Percentiles rank a stretch among this genome's conserved stretches.
These are phyloP conservation scores for Magnaporthiopsis rhizophila DNA, from an alignment of 2,329 filamentous ascomycete species.

Conservation along the genomic window DNA sequence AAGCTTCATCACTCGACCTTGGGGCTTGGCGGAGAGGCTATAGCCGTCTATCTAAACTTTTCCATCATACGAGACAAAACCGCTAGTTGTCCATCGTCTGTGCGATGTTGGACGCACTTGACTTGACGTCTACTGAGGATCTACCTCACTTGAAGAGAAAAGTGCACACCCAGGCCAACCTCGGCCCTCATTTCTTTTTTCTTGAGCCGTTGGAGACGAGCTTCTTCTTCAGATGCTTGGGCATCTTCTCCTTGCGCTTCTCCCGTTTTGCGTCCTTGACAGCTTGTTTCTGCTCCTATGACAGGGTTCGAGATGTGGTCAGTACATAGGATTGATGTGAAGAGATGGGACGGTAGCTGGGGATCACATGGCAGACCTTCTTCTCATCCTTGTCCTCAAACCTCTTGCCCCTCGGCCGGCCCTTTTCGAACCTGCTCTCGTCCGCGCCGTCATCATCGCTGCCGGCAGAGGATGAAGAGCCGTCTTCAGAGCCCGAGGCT, in stretches of 20 bases:
- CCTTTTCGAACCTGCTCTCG: conserved; percentile 55
- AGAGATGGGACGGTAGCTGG: neutral
- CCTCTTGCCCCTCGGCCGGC: conserved; percentile 67
- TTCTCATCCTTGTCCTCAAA: conserved; percentile 91
- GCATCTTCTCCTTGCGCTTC: conserved; percentile 90
- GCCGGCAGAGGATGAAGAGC: conserved; percentile 36
- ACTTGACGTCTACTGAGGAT: too few species aligned
- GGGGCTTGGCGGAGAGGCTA: too few species aligned
- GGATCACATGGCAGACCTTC: conserved; percentile 40
- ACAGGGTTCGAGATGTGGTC: conserved; percentile 11
- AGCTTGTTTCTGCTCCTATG: conserved; percentile 65
- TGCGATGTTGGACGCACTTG: too few species aligned
- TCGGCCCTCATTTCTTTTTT: conserved; percentile 48
- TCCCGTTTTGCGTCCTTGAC: conserved; percentile 95
- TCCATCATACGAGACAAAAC: too few species aligned
- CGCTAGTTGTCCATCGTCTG: too few species aligned
- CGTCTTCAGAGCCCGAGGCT: conserved; percentile 16
- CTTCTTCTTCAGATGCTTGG: conserved; percentile 92
- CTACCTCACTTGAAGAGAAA: neutral
- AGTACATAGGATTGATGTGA: neutral
- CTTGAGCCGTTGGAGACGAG: conserved; percentile 56
- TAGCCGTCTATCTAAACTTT: too few species aligned
- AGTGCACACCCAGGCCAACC: neutral
- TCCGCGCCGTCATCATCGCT: conserved; percentile 36
- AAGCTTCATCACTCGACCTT: conserved; percentile 14